Evolutionary conservation across 176 grass and related monocot species (phyloP).

Genomic region (barley (Hordeum vulgare)): MorexV3_pseudomolecules_assembly NC_058520.1:21591006-21591505

Average conservation of each 20-base stretch:
- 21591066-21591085: not conserved
- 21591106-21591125: conserved; percentile 45
- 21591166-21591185: conserved; percentile 91
- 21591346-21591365: conserved; percentile 95
- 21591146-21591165: conserved; percentile 97
- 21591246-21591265: conserved; percentile 67
- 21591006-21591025: conserved; percentile 96
- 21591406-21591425: conserved; percentile 94
- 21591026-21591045: not conserved
- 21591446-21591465: not conserved
- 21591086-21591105: not conserved
- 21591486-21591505: not conserved
- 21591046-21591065: conserved; percentile 8
- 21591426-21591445: conserved; percentile 26
- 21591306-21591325: conserved; percentile 24
- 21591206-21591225: conserved; percentile 96
- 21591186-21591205: conserved; percentile 97
- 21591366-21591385: conserved; percentile 94
- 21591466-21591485: not conserved
- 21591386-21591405: conserved; percentile 98
- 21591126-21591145: conserved; percentile 97
- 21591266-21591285: conserved; percentile 14
- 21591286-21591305: not conserved
- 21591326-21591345: conserved; percentile 77
- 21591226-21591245: conserved; percentile 96